These are phyloP conservation scores for Dichotomocladium elegans DNA, from an alignment of 371 early-diverging fungal genomes.

Conservation along the genomic window DNA sequence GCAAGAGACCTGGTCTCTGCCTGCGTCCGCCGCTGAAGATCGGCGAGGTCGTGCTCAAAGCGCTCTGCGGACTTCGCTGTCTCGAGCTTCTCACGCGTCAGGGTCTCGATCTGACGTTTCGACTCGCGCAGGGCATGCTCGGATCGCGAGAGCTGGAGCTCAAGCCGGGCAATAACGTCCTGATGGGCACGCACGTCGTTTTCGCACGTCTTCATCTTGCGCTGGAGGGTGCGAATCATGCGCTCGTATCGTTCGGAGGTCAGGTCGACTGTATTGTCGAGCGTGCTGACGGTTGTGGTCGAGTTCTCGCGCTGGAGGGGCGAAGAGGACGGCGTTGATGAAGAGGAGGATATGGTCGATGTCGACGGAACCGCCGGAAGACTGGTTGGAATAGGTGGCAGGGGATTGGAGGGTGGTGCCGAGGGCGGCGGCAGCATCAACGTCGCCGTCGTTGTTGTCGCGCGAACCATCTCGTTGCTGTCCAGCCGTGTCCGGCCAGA, in stretches of 20 bases:
- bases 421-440: slow-evolving; percentile 31
- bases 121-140: slow-evolving; percentile 33
- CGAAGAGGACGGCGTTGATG: slow-evolving; percentile 3
- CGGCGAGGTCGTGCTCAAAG: slow-evolving; percentile 32
- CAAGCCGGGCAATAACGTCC: slow-evolving; percentile 41
- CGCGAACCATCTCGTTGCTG: not conserved
- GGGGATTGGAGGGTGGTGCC: slow-evolving; percentile 46
- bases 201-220: slow-evolving; percentile 35
- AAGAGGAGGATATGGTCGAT: slow-evolving; percentile 1
- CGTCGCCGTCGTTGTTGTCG: not conserved
- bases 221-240: slow-evolving; percentile 38
- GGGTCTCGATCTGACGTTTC: slow-evolving; percentile 33
- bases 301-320: slow-evolving; percentile 16
- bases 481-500: no score
- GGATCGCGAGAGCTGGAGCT: slow-evolving; percentile 33
- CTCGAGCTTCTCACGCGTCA: slow-evolving; percentile 37
- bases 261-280: not conserved
- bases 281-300: not conserved
- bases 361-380: slow-evolving; percentile 3
- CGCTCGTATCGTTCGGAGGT: slow-evolving; percentile 41
- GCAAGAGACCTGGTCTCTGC: slow-evolving; percentile 17
- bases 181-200: slow-evolving; percentile 42
- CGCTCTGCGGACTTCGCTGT: slow-evolving; percentile 31
- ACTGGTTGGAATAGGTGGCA: slow-evolving; percentile 44
- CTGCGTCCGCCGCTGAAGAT: not conserved